Percentiles rank a stretch among this genome's conserved stretches.
These are phyloP conservation scores for Pseudocohnilembus persalinus DNA, from an alignment of 169 alveolate genomes.

Conservation along the genomic window DNA sequence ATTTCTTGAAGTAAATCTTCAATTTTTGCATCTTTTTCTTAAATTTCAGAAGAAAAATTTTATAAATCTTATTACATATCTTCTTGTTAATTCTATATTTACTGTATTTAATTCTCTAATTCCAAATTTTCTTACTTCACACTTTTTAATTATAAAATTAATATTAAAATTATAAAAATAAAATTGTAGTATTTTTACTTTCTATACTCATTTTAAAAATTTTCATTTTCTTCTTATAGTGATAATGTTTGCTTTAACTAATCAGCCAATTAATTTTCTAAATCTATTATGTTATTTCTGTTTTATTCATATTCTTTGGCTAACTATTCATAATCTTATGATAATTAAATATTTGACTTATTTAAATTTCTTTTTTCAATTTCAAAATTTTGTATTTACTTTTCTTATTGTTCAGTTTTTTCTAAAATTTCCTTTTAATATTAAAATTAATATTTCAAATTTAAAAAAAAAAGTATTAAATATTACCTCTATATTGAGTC, in stretches of 20 bases:
- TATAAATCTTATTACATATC: neutral
- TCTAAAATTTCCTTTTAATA: slow-evolving; percentile 10
- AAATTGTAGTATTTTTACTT: neutral
- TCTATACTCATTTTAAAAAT: neutral
- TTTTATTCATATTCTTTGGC: slow-evolving; percentile 2
- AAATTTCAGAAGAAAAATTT: neutral
- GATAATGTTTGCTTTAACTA: neutral
- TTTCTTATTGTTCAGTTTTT: slow-evolving; percentile 16
- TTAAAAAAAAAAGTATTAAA: neutral
- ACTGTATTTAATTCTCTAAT: neutral
- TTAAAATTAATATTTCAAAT: neutral
- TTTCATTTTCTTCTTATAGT: neutral
- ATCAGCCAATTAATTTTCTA: neutral
- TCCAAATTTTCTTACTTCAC: too few species aligned
- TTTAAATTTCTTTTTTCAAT: slow-evolving; percentile 11
- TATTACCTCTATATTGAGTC: neutral
- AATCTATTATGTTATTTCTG: neutral
- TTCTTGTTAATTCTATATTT: neutral
- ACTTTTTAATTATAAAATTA: too few species aligned
- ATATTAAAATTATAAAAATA: neutral
- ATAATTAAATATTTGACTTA: neutral
- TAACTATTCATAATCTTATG: neutral
- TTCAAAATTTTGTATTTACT: neutral
- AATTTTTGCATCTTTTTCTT: neutral
- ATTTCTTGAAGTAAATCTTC: neutral